Base-by-base conservation (phyloP, 1,139 yeast species). In the Taphrina communis region DNA sequence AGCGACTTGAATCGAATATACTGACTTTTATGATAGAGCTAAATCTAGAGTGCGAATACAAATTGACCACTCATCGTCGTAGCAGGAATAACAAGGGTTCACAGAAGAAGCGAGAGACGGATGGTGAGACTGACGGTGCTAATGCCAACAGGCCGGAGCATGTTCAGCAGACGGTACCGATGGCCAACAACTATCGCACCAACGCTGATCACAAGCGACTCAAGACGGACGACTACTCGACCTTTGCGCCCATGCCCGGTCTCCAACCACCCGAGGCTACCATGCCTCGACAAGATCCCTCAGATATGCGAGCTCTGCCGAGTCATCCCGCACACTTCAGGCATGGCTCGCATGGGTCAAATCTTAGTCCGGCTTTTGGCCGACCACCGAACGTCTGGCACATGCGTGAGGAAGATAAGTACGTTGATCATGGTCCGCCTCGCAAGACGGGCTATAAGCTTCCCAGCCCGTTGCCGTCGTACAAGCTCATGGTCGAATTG, bases 401-500 rank as follows among this genome's bases (percentile, higher is more conserved):
- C 21, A n/a, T 38, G 42, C 39, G 35, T 2, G 42, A 53, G n/a
- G 50, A 39, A 35, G 41, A 38, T n/a, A 39, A 41, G 17, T 41
- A 38, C 17, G 17, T 9, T 56, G 50, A 38, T 8, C 31, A 39
- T n/a, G 17, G 8, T 8, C 62, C 62, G 9, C 51, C 17, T 19
- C 51, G 38, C 8, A 8, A 19, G 21, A 6, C 17, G 14, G 35
- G 53, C 42, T 58, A 58, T 41, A 9, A 44, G 14, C 41, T 58
- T 25, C 62, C 11, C 2, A 31, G 21, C 9, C 62, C 62, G 6
- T 19, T 58, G 12, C 62, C 62, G 3, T 1, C 62, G 11, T 42
- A 58, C 35, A 42, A 46, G n/a, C 35, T 58, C n/a, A 19, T 58
- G 42, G 31, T 58, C 17, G 62, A 58, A 36, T 66, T 73, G 14